Evolutionary conservation across 2,329 filamentous ascomycete genomes (phyloP).

Genomic region (Septoria petroselini): DNA sequence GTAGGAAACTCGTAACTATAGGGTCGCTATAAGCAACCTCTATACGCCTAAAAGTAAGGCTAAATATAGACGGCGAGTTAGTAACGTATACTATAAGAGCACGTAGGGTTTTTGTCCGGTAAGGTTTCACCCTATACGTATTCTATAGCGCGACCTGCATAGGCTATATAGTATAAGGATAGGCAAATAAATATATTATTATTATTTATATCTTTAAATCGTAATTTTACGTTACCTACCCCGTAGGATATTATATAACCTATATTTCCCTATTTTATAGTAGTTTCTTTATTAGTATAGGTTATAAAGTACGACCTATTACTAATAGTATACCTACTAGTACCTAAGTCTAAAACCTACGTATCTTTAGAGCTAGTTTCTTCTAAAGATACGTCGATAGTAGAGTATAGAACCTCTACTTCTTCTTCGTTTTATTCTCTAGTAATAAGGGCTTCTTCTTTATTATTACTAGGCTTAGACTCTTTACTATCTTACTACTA

Average conservation of each 20-base stretch:
- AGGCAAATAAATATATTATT: too few relatives aligned
- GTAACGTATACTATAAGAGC: too few relatives aligned
- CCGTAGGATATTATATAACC: neutral
- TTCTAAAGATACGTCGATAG: neutral
- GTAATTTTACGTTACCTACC: neutral
- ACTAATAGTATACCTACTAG: constrained; percentile 1
- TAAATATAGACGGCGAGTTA: too few relatives aligned
- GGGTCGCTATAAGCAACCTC: too few relatives aligned
- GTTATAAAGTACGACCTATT: neutral
- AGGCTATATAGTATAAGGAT: too few relatives aligned
- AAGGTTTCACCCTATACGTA: too few relatives aligned
- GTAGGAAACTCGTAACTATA: too few relatives aligned
- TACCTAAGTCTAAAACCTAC: neutral
- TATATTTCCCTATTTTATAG: neutral
- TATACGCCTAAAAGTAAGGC: too few relatives aligned
- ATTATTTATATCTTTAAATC: constrained; percentile 11
- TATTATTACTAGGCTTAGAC: neutral
- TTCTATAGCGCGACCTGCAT: too few relatives aligned
- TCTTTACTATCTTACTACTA: neutral
- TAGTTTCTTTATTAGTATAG: neutral
- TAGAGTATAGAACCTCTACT: neutral
- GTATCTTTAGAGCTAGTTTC: neutral
- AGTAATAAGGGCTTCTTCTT: neutral
- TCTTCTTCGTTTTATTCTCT: neutral
- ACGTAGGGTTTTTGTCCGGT: too few relatives aligned